These are phyloP conservation scores for Aspergillus versicolor DNA, from an alignment of 2,329 filamentous ascomycete species.

Conservation along the genomic window DNA sequence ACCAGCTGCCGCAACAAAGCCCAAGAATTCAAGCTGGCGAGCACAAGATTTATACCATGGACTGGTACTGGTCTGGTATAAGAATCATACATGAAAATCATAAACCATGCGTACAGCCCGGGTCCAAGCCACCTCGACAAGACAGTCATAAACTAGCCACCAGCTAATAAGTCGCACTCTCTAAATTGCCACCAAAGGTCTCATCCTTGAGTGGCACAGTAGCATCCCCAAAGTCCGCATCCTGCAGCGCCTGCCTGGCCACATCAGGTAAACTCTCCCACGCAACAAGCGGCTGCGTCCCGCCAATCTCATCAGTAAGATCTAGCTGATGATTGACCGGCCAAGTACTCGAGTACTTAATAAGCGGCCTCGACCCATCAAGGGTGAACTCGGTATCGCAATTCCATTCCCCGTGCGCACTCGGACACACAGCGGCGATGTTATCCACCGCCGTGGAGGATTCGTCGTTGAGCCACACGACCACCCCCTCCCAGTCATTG, in stretches of 20 bases:
- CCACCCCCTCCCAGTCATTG: constrained; percentile 57
- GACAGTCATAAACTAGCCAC: too few species aligned
- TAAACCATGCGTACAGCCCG: accelerated
- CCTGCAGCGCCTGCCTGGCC: constrained; percentile 44
- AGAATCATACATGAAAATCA: too few species aligned
- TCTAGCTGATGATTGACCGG: constrained; percentile 51
- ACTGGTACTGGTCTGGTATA: too few species aligned
- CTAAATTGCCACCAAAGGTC: constrained; percentile 49
- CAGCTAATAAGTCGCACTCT: not conserved
- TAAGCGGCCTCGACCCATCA: constrained; percentile 41
- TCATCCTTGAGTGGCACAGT: constrained; percentile 51
- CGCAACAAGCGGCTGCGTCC: constrained; percentile 49
- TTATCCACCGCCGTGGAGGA: constrained; percentile 39
- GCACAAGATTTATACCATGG: too few species aligned
- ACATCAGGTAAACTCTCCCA: constrained; percentile 50
- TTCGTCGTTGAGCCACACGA: constrained; percentile 50
- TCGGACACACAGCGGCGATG: constrained; percentile 52
- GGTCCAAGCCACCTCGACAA: too few species aligned
- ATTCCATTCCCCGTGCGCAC: constrained; percentile 52
- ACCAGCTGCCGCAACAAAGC: too few species aligned
- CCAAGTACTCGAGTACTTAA: constrained; percentile 51
- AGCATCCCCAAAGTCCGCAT: constrained; percentile 48
- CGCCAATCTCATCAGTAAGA: constrained; percentile 42
- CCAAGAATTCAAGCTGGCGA: too few species aligned
- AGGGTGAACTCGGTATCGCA: constrained; percentile 45